A percentile compares a stretch with the other conserved stretches of the same genome.
Conservation (phyloP, 1,139 yeast genomes). For the Sugiyamaella pinicola region DNA sequence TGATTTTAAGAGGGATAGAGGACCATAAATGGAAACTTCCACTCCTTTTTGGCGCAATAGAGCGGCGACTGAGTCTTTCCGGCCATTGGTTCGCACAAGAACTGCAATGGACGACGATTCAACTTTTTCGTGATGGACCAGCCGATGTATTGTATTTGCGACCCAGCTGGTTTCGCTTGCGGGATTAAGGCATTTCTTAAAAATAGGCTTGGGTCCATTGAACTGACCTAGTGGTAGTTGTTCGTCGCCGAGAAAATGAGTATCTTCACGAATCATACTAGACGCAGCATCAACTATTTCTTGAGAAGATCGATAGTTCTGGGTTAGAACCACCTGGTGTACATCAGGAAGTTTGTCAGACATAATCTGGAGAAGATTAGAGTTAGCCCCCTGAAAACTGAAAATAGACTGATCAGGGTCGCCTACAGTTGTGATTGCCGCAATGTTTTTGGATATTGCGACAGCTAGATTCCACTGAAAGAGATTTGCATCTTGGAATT, state of each 20-base stretch:
- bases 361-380: constrained; percentile 67
- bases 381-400: constrained; percentile 79
- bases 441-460: constrained; percentile 50
- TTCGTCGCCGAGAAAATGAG: constrained; percentile 17
- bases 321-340: constrained; percentile 51
- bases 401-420: constrained; percentile 96
- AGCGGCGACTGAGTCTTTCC: constrained; percentile 19
- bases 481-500: constrained; percentile 86
- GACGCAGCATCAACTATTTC: constrained; percentile 69
- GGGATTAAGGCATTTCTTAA: constrained; percentile 15
- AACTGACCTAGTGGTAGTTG: constrained; percentile 21
- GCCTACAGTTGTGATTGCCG: constrained; percentile 77
- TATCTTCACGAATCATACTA: constrained; percentile 62
- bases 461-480: constrained; percentile 72
- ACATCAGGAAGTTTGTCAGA: constrained; percentile 46
- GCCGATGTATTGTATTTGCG: constrained; percentile 19
- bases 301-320: constrained; percentile 79
- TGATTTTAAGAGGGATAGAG: constrained; percentile 20
- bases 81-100: constrained; percentile 26
- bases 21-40: constrained; percentile 21
- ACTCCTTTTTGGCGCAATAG: constrained; percentile 19
- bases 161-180: constrained; percentile 28
- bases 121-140: constrained; percentile 17
- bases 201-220: constrained; percentile 21
- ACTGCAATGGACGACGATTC: constrained; percentile 29